Conservation (phyloP, 2,329 filamentous ascomycete genomes). For the Cryphonectria japonica region DNA sequence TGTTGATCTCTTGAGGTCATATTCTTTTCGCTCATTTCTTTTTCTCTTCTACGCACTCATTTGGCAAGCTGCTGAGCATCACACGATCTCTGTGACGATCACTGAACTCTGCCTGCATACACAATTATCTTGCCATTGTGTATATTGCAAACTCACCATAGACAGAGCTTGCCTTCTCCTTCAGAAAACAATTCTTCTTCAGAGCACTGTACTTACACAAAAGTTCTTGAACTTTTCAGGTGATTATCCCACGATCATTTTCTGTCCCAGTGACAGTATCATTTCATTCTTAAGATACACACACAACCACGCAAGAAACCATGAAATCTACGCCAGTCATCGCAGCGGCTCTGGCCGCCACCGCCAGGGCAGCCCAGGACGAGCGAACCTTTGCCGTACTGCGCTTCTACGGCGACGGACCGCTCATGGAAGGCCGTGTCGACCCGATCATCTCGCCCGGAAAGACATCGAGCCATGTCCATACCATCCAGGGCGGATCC, state of each 20-base stretch:
- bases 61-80: conserved; percentile 26
- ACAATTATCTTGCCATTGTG: background rate
- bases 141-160: conserved; percentile 8
- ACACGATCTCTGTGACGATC: background rate
- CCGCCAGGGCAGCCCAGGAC: conserved; percentile 46
- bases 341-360: conserved; percentile 45
- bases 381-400: conserved; percentile 67
- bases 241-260: conserved; percentile 33
- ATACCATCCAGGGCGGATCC: conserved; percentile 72
- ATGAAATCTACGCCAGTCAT: conserved; percentile 16
- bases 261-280: conserved; percentile 3
- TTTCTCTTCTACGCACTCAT: conserved; percentile 15
- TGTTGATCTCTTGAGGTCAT: background rate
- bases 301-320: background rate
- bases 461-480: conserved; percentile 62
- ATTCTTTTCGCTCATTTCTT: background rate
- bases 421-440: conserved; percentile 61
- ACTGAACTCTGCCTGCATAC: background rate
- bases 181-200: background rate
- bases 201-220: background rate
- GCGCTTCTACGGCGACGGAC: conserved; percentile 68
- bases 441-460: conserved; percentile 74
- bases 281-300: background rate
- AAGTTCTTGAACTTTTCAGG: conserved; percentile 38
- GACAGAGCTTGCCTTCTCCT: background rate